phyloP scores from a whole-genome alignment of 371 early-diverging fungal species.

The Mortierella sp. region DNA sequence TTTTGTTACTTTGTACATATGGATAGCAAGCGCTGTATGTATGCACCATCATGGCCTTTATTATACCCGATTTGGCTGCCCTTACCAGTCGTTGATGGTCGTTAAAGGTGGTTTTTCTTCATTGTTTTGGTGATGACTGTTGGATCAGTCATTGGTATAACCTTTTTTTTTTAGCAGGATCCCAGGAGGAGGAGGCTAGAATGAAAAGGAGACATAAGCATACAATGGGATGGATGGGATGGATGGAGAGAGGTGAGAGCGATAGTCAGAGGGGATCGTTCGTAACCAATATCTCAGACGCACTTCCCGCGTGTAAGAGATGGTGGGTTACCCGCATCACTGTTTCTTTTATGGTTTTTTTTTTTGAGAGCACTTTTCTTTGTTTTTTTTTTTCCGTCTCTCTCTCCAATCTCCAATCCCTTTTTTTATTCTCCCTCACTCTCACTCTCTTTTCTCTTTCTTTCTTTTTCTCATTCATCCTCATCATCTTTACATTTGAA shows the following conservation, averaged over 20 bases:
- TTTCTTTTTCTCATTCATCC: constrained; percentile 6
- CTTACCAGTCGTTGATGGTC: not conserved
- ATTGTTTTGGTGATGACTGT: not conserved
- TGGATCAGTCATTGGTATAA: not conserved
- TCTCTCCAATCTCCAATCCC: constrained; percentile 2
- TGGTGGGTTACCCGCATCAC: constrained; percentile 13
- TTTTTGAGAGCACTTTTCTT: constrained; percentile 3
- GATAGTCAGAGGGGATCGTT: not conserved
- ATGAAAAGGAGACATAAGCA: not conserved
- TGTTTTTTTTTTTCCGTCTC: not conserved
- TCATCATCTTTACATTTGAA: not conserved
- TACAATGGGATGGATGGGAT: constrained; percentile 1
- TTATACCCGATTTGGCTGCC: not conserved
- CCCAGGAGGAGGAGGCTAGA: constrained; percentile 1
- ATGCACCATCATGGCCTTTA: too few relatives aligned
- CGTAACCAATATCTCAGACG: not conserved
- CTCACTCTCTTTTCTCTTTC: not conserved
- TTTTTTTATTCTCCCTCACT: not conserved
- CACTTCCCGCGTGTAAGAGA: not conserved
- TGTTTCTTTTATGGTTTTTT: not conserved
- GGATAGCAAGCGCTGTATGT: too few relatives aligned
- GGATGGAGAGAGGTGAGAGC: constrained; percentile 5
- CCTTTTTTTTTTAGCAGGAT: not conserved
- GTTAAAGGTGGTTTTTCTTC: not conserved
- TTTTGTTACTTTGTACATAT: too few relatives aligned